Evolutionary conservation across 192 early-diverging fungal species (phyloP).

Genomic region (Coemansia sp.): DNA sequence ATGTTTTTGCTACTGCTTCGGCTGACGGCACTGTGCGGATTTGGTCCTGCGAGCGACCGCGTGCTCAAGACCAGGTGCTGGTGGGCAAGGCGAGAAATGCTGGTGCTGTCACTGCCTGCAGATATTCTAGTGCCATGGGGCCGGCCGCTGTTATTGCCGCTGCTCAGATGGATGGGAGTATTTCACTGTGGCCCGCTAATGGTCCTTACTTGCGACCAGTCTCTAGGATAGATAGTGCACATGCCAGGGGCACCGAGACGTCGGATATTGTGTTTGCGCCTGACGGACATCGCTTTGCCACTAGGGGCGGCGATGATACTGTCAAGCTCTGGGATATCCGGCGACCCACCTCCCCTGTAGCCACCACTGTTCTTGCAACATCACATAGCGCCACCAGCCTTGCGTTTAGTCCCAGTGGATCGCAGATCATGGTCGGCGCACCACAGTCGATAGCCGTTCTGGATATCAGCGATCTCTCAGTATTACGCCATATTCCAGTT

Average conservation of each 20-base stretch:
- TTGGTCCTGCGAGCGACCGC: slow-evolving; percentile 82
- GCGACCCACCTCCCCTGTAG: slow-evolving; percentile 56
- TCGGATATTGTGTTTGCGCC: slow-evolving; percentile 72
- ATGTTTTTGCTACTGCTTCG: slow-evolving; percentile 75
- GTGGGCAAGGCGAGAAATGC: slow-evolving; percentile 72
- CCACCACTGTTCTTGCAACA: slow-evolving; percentile 60
- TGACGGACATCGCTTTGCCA: slow-evolving; percentile 67
- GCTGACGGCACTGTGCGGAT: slow-evolving; percentile 73
- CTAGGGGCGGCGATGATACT: slow-evolving; percentile 82
- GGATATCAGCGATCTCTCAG: background rate
- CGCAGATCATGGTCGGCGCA: slow-evolving; percentile 73
- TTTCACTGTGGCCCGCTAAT: slow-evolving; percentile 75
- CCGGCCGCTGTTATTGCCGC: slow-evolving; percentile 19
- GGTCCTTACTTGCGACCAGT: slow-evolving; percentile 62
- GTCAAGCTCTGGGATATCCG: slow-evolving; percentile 96
- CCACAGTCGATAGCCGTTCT: slow-evolving; percentile 22
- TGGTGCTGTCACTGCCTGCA: slow-evolving; percentile 72
- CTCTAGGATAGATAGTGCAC: slow-evolving; percentile 69
- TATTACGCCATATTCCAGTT: background rate
- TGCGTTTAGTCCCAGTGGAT: slow-evolving; percentile 83
- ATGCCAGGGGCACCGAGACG: slow-evolving; percentile 67
- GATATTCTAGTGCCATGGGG: slow-evolving; percentile 56
- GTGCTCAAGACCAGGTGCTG: slow-evolving; percentile 77
- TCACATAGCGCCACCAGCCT: slow-evolving; percentile 64
- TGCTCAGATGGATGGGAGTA: slow-evolving; percentile 73